These are phyloP conservation scores for Chamaenerion angustifolium DNA, from an alignment of 345 rosid species.

Conservation along the genomic window DNA sequence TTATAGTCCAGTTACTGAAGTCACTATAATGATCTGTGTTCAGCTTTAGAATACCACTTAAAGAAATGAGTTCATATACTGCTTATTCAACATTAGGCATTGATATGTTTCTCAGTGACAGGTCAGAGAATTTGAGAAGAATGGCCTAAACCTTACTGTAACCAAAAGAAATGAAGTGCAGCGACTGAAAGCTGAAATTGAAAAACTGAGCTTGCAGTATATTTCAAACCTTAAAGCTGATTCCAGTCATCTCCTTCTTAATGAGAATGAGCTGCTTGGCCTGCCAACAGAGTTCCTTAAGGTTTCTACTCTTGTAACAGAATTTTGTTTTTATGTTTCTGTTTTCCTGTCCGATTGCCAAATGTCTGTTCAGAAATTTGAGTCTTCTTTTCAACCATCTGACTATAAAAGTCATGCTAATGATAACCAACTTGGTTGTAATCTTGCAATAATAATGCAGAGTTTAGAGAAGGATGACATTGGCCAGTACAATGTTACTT, in stretches of 20 bases:
- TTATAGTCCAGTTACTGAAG: too few species aligned
- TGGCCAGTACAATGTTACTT: conserved; percentile 49
- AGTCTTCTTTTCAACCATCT: too few species aligned
- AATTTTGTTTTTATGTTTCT: too few species aligned
- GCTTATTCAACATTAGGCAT: too few species aligned
- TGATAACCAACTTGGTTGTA: too few species aligned
- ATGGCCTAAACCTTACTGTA: conserved; percentile 73
- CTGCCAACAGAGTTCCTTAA: conserved; percentile 60
- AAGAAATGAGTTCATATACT: too few species aligned
- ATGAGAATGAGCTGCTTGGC: conserved; percentile 63
- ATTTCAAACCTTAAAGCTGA: conserved; percentile 65
- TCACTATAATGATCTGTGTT: too few species aligned
- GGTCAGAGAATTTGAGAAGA: conserved; percentile 82
- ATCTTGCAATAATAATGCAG: conserved; percentile 21
- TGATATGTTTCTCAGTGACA: conserved; percentile 59
- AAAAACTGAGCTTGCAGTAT: conserved; percentile 56
- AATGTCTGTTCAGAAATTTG: too few species aligned
- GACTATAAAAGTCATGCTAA: too few species aligned
- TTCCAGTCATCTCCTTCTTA: conserved; percentile 44
- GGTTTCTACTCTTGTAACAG: conserved; percentile 25
- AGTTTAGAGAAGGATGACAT: conserved; percentile 50
- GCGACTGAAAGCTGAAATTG: conserved; percentile 55
- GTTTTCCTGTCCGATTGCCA: too few species aligned
- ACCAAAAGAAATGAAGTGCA: conserved; percentile 71
- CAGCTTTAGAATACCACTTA: too few species aligned